Base-by-base conservation (phyloP, 371 early-diverging fungal species). In the Saksenaea oblongispora region DNA sequence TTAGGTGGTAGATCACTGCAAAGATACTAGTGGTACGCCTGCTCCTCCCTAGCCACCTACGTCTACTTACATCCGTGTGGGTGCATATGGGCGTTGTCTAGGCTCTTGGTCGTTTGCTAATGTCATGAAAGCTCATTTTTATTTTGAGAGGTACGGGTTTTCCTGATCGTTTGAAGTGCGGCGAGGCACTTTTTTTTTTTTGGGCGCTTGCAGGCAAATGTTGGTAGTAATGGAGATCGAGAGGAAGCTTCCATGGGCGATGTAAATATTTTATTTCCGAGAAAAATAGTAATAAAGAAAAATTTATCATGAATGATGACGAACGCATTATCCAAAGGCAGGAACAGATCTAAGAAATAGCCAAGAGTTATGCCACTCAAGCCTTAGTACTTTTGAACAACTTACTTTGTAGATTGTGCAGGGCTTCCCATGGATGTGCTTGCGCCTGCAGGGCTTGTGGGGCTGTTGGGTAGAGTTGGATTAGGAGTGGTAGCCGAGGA, bases 361-460 rank as follows among this genome's bases (percentile, higher is more conserved):
- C 13, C 22, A 41, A 61, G 1, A 60, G 8, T 34, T 26, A 24
- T 15, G 28, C 8, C 15, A 24, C 15, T 1, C 51, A 34, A 14
- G 35, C 7, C 5, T n/a, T 18, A 44, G 28, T 17, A 10, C 7
- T 17, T 17, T 60, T 58, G 5, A 10, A 1, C 2, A 34, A 28
- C 67, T 70, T 70, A 75, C 73, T 66, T 68, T 65, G 64, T 70
- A 26, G 77, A 77, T 61, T 73, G 72, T 34, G 73, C 70, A 24
- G 77, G 77, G 34, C 77, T 77, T 35, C 74, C 77, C 61, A 77
- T 65, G 26, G 70, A 62, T 59, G 42, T 42, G 44, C 37, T 61
- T 34, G 61, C 35, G 15, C 53, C 28, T 17, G 61, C 24, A 31
- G 53, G 47, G 3, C 36, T 61, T 9, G 59, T 67, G 11, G 74